Conservation (phyloP, 352 stramenopile species). For the Phytophthora gonapodyides region DNA sequence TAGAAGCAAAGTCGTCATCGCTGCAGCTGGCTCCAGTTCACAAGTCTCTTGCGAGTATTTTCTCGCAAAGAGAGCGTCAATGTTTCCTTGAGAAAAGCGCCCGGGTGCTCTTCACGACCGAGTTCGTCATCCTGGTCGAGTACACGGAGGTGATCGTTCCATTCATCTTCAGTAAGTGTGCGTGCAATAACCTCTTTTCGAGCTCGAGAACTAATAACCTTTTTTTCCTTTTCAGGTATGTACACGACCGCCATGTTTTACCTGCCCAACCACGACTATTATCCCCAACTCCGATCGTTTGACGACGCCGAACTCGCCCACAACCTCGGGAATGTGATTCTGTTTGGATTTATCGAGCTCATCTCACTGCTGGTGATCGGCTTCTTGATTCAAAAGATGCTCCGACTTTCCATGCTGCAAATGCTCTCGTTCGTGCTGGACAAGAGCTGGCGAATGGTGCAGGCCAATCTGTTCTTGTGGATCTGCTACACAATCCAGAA, state of each 20-base stretch:
- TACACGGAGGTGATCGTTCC: conserved; percentile 42
- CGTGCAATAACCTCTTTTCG: background rate
- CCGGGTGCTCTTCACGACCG: conserved; percentile 30
- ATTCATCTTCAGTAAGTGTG: conserved; percentile 32
- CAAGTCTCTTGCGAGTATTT: background rate
- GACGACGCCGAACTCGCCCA: background rate
- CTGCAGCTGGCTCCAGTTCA: background rate
- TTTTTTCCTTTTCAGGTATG: conserved; percentile 12
- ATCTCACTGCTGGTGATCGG: conserved; percentile 16
- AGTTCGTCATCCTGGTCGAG: conserved; percentile 37
- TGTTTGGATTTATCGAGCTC: conserved; percentile 32
- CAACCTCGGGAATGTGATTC: conserved; percentile 32
- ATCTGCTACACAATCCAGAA: conserved; percentile 37
- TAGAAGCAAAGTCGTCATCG: background rate
- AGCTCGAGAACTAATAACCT: background rate
- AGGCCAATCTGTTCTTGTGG: conserved; percentile 45
- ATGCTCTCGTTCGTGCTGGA: conserved; percentile 46
- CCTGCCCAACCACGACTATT: conserved; percentile 33
- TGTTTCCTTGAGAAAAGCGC: conserved; percentile 16
- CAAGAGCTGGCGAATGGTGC: conserved; percentile 35
- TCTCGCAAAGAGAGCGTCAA: conserved; percentile 9
- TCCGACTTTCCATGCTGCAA: conserved; percentile 23
- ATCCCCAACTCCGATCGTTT: conserved; percentile 32
- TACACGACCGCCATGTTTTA: conserved; percentile 36
- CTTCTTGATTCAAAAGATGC: conserved; percentile 18